phyloP scores from a whole-genome alignment of 805 yeast species.

The Lipomyces starkeyi region DNA sequence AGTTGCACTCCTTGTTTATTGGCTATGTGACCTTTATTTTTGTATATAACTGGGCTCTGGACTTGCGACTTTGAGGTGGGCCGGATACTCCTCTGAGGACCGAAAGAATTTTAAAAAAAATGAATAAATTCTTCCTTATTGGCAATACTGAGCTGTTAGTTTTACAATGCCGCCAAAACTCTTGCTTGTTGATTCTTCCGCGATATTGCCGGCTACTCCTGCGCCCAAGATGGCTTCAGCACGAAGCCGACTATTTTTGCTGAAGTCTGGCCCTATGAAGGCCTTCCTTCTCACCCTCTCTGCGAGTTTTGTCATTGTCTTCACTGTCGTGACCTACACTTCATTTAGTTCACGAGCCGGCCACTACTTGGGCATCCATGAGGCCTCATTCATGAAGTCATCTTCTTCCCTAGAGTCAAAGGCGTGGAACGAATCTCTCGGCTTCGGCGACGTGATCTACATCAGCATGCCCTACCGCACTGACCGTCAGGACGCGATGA shows the following conservation, averaged over 20 bases:
- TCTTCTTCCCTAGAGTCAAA: neutral
- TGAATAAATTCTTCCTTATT: no score
- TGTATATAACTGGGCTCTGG: no score
- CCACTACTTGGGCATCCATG: neutral
- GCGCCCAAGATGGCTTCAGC: neutral
- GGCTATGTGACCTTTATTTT: no score
- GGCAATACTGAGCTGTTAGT: no score
- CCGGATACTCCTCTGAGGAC: no score
- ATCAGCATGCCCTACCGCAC: conserved; percentile 30
- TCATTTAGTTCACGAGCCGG: neutral
- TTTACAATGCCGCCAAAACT: no score
- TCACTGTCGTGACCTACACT: neutral
- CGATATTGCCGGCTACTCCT: neutral
- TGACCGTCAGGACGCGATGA: conserved; percentile 34
- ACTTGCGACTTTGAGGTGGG: no score
- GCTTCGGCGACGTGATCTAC: conserved; percentile 25
- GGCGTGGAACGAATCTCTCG: conserved; percentile 23
- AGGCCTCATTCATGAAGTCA: neutral
- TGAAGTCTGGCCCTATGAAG: neutral
- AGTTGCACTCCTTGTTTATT: no score
- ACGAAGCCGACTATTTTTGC: neutral
- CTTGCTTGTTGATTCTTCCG: no score
- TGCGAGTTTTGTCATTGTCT: neutral
- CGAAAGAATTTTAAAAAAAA: no score
- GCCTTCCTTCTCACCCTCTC: neutral